Evolutionary conservation across 805 yeast genomes (phyloP), one percentile per base, ranked within the genome.

Genomic region (Barnettozyma populi): DNA sequence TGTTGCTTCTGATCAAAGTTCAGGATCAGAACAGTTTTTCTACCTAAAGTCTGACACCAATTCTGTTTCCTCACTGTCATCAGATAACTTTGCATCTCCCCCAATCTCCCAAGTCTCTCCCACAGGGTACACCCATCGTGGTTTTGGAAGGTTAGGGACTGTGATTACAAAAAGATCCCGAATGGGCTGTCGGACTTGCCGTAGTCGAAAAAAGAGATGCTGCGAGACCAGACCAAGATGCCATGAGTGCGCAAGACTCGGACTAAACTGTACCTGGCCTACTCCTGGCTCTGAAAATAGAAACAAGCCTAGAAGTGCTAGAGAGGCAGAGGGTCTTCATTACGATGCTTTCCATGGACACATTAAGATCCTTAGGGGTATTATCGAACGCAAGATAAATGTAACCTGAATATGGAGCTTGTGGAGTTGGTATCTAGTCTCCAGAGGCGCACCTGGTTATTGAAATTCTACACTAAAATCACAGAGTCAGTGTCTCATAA

Each of bases 161-260:
- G 46, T 40, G 14, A 57, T 47, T 45, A 57, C 51, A 21, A 67
- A 70, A 55, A 68, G 88, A 48, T 79, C 85, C 16, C 71, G 87
- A 57, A 71, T 74, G 72, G 95, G 95, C 0, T 86, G 95, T 61
- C 68, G 84, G 38, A 84, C 95, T 1, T 86, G 95, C 56, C 75
- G 94, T 40, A 78, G 76, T 50, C 66, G 95, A 23, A 86, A 86
- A 70, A 86, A 85, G 61, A 73, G 90, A 47, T 86, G 95, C 54
- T 84, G 87, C 58, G 94, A 86, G 60, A 68, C 73, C 1, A 73
- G 73, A 46, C 95, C 95, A 4, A 63, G 62, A 23, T 86, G 95
- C 57, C 61, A 69, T 1, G 90, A 86, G 56, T 86, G 95, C 63
- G 53, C 64, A n/a, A 67, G 94, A 45, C 69, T 86, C 23, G 71